phyloP scores from a whole-genome alignment of 352 stramenopile species.

The Pythium apleroticum region DNA sequence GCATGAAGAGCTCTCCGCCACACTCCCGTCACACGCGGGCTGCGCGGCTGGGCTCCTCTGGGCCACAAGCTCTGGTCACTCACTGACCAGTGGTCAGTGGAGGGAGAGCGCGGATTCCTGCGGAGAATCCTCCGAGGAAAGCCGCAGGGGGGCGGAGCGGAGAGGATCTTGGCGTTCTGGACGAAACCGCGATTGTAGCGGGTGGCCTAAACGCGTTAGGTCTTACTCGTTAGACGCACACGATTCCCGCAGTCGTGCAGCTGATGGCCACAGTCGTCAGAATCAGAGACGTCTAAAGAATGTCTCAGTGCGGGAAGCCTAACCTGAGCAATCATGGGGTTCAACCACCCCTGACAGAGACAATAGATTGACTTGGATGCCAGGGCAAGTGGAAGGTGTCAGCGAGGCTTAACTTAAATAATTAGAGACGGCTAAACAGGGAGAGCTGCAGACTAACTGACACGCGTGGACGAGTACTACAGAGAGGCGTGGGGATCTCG shows the following conservation, averaged over 20 bases:
- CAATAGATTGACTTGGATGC: too few relatives aligned
- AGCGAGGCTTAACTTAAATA: conserved; percentile 13
- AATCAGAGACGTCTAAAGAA: not conserved
- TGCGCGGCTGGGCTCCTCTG: too few relatives aligned
- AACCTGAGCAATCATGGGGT: not conserved
- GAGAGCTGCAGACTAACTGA: not conserved
- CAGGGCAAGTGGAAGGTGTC: not conserved
- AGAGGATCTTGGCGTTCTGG: not conserved
- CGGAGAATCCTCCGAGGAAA: too few relatives aligned
- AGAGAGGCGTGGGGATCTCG: not conserved
- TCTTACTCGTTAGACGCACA: too few relatives aligned
- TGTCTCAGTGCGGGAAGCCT: not conserved
- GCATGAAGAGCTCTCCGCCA: too few relatives aligned
- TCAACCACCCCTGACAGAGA: not conserved
- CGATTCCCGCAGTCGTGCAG: not conserved
- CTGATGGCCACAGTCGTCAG: not conserved
- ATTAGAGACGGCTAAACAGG: conserved; percentile 10
- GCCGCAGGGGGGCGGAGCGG: not conserved
- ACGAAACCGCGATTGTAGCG: not conserved
- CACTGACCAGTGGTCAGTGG: not conserved
- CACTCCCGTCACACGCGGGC: not conserved
- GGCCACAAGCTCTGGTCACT: not conserved
- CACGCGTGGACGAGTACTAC: not conserved
- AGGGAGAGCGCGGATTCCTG: not conserved
- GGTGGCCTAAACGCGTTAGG: too few relatives aligned